A percentile compares a stretch with the other conserved stretches of the same genome.
Evolutionary conservation across 2,329 filamentous ascomycete species (phyloP).

Genomic region (Colletotrichum tabaci): DNA sequence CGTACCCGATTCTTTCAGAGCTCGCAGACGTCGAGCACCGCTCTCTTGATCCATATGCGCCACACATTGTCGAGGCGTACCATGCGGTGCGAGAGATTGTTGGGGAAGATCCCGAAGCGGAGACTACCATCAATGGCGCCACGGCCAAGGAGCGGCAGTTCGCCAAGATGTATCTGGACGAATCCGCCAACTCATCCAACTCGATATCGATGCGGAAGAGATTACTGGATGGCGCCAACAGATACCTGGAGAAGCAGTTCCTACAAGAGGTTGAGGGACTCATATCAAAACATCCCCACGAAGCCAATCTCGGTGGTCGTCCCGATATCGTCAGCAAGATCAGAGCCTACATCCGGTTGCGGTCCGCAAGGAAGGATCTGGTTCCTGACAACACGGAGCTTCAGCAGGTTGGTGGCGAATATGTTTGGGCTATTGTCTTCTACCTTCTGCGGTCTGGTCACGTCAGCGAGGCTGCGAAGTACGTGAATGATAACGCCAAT

Average conservation of each 20-base stretch:
- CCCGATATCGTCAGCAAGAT: constrained; percentile 92
- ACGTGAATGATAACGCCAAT: constrained; percentile 83
- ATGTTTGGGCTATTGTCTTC: constrained; percentile 94
- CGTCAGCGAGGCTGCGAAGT: constrained; percentile 85
- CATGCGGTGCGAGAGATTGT: constrained; percentile 85
- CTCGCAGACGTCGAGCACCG: constrained; percentile 82
- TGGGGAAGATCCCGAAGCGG: constrained; percentile 76
- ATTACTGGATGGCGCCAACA: constrained; percentile 85
- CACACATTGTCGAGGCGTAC: constrained; percentile 86
- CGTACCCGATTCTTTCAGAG: constrained; percentile 82
- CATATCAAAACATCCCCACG: constrained; percentile 86
- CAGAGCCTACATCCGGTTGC: constrained; percentile 90
- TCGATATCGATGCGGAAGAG: constrained; percentile 80
- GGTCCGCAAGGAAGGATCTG: constrained; percentile 85
- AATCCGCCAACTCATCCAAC: constrained; percentile 74
- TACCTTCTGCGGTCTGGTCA: constrained; percentile 91
- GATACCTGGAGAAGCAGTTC: constrained; percentile 86
- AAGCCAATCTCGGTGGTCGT: constrained; percentile 90
- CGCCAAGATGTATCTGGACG: constrained; percentile 82
- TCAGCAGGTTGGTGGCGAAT: constrained; percentile 85
- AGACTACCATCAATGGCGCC: constrained; percentile 71
- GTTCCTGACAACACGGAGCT: constrained; percentile 85
- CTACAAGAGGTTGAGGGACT: constrained; percentile 82
- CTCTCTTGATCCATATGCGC: constrained; percentile 78
- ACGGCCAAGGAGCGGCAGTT: constrained; percentile 84